phyloP scores from a whole-genome alignment of 163 green algal species.

The Coccomyxa subellipsoidea region DNA sequence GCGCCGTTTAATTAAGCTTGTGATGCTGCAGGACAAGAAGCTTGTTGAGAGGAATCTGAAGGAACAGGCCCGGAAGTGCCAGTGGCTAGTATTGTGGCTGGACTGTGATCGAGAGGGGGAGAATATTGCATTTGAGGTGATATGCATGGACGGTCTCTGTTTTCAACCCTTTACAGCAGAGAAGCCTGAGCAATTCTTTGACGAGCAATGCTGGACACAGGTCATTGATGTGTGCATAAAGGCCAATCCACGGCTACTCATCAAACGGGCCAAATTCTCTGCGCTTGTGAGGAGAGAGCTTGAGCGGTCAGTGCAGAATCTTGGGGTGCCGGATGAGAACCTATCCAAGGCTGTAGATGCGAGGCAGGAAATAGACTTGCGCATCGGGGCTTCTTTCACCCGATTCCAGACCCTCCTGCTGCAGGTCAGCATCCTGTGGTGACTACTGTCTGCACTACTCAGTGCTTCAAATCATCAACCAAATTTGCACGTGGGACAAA shows the following conservation, averaged over 20 bases:
- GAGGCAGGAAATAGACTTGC: constrained; percentile 96
- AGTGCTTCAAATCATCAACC: too few species aligned
- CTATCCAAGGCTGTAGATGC: constrained; percentile 87
- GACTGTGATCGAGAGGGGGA: constrained; percentile 98
- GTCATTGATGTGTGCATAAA: constrained; percentile 72
- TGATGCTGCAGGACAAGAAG: constrained; percentile 64
- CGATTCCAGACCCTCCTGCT: constrained; percentile 94
- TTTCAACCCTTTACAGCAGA: background rate
- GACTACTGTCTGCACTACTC: too few species aligned
- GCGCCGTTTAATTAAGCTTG: background rate
- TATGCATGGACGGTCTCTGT: background rate
- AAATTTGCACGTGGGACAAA: too few species aligned
- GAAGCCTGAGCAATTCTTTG: background rate
- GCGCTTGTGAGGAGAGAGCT: constrained; percentile 76
- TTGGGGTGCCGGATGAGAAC: constrained; percentile 73
- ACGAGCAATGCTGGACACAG: constrained; percentile 30
- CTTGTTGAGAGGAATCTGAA: constrained; percentile 77
- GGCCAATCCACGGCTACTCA: constrained; percentile 65
- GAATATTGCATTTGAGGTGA: constrained; percentile 98
- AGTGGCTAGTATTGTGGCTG: constrained; percentile 96
- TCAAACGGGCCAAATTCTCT: constrained; percentile 82
- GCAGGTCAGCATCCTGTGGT: constrained; percentile 53
- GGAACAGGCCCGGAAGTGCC: constrained; percentile 55
- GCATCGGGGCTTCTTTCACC: constrained; percentile 94
- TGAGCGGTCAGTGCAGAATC: constrained; percentile 61